phyloP scores from a whole-genome alignment of 2,329 filamentous ascomycete species.

The Aspergillus candidus region DNA sequence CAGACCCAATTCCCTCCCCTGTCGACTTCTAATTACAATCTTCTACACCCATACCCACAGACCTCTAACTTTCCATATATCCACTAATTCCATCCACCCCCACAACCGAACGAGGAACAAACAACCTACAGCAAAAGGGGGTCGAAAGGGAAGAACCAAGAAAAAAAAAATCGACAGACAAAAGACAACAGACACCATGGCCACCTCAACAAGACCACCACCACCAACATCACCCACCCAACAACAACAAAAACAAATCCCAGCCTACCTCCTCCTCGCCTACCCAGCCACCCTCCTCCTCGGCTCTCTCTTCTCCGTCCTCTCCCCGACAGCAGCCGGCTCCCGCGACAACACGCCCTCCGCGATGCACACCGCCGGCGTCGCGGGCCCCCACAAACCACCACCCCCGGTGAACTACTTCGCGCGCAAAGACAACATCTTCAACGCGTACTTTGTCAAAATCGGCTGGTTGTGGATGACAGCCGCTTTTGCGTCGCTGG shows the following conservation, averaged over 20 bases:
- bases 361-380: slow-evolving; percentile 32
- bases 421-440: slow-evolving; percentile 83
- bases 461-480: slow-evolving; percentile 91
- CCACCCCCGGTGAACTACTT: slow-evolving; percentile 61
- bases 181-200: slow-evolving; percentile 2
- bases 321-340: slow-evolving; percentile 65
- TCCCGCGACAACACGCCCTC: slow-evolving; percentile 51
- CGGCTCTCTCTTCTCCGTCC: slow-evolving; percentile 70
- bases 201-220: slow-evolving; percentile 7
- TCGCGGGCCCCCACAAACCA: slow-evolving; percentile 22
- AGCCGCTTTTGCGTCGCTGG: slow-evolving; percentile 63
- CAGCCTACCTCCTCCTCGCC: slow-evolving; percentile 58
- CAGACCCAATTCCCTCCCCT: no score
- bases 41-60: no score
- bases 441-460: slow-evolving; percentile 94
- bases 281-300: slow-evolving; percentile 76
- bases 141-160: no score
- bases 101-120: no score
- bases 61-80: no score
- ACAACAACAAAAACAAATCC: neutral
- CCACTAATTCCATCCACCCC: no score
- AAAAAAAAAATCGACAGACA: no score
- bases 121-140: no score
- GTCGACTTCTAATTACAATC: no score
- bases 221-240: slow-evolving; percentile 3